phyloP scores from a whole-genome alignment of 441 rosid species.

The Aquilaria agallochum region DNA sequence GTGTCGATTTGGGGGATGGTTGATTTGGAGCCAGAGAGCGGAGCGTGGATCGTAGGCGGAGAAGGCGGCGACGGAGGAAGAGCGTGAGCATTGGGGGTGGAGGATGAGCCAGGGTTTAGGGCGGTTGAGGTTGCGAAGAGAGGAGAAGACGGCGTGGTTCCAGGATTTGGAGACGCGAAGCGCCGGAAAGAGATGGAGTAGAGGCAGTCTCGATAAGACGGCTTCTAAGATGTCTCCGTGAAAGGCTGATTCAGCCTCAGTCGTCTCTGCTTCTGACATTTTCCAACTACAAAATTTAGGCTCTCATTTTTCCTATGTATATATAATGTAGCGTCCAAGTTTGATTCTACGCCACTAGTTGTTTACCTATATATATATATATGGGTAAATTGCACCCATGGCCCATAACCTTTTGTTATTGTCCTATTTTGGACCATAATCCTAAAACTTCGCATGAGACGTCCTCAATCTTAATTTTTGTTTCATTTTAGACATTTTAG shows the following conservation, averaged over 20 bases:
- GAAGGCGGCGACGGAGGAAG: constrained; percentile 32
- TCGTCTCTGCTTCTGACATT: background rate
- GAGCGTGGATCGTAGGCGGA: constrained; percentile 77
- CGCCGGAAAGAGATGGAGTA: constrained; percentile 54
- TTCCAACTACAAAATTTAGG: too few species aligned
- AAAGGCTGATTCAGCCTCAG: constrained; percentile 22
- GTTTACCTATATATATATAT: background rate
- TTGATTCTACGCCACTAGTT: background rate
- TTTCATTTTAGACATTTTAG: too few species aligned
- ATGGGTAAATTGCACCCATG: too few species aligned
- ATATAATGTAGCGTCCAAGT: too few species aligned
- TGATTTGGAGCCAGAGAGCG: constrained; percentile 40
- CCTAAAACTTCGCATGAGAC: too few species aligned
- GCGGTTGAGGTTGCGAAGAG: constrained; percentile 42
- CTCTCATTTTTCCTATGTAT: too few species aligned
- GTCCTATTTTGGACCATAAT: too few species aligned
- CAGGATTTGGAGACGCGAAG: constrained; percentile 59
- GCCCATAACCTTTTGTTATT: too few species aligned
- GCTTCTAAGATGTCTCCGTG: constrained; percentile 53
- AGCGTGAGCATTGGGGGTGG: constrained; percentile 33
- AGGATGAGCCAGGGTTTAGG: constrained; percentile 68
- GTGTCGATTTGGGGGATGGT: constrained; percentile 12
- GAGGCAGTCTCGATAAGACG: constrained; percentile 46
- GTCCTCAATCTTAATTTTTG: too few species aligned
- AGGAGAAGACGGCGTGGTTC: constrained; percentile 58